phyloP scores from a whole-genome alignment of 2,329 filamentous ascomycete genomes.

The Dothideomycetes sp. region DNA sequence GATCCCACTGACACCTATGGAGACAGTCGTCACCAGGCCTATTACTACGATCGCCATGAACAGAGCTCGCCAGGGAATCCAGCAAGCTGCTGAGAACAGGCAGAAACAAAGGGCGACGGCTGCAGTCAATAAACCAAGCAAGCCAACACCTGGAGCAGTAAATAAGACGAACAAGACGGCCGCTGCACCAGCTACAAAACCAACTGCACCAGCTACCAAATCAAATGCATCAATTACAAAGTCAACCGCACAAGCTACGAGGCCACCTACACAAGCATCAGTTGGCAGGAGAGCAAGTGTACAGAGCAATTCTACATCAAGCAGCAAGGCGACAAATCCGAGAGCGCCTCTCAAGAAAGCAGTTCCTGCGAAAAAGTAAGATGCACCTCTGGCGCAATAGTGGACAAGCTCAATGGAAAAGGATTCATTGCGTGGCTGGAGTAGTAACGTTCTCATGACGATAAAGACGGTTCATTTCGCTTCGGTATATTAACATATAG shows the following conservation, averaged over 20 bases:
- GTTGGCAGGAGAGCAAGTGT: background rate
- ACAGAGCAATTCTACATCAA: background rate
- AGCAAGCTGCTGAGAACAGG: slow-evolving; percentile 19
- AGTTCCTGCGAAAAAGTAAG: too few relatives aligned
- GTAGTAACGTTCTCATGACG: too few relatives aligned
- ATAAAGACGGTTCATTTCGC: too few relatives aligned
- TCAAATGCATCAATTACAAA: too few relatives aligned
- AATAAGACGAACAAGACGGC: too few relatives aligned
- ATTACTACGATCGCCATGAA: slow-evolving; percentile 27
- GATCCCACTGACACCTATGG: slow-evolving; percentile 25
- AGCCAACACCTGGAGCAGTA: background rate
- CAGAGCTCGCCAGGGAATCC: slow-evolving; percentile 20
- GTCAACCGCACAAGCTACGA: slow-evolving; percentile 6
- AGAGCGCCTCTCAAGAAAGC: slow-evolving; percentile 4
- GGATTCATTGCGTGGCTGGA: too few relatives aligned
- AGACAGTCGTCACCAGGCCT: slow-evolving; percentile 27
- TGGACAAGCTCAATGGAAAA: too few relatives aligned
- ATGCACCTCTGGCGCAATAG: too few relatives aligned
- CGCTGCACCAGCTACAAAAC: slow-evolving; percentile 7
- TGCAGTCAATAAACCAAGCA: slow-evolving; percentile 5
- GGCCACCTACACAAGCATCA: background rate
- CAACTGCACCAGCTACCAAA: background rate
- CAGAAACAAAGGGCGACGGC: slow-evolving; percentile 15
- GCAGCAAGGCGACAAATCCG: background rate
- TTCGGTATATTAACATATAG: too few relatives aligned